Evolutionary conservation across 306 rosid genomes (phyloP), one percentile per base, ranked within the genome.

Genomic region (Lotus japonicus): DNA sequence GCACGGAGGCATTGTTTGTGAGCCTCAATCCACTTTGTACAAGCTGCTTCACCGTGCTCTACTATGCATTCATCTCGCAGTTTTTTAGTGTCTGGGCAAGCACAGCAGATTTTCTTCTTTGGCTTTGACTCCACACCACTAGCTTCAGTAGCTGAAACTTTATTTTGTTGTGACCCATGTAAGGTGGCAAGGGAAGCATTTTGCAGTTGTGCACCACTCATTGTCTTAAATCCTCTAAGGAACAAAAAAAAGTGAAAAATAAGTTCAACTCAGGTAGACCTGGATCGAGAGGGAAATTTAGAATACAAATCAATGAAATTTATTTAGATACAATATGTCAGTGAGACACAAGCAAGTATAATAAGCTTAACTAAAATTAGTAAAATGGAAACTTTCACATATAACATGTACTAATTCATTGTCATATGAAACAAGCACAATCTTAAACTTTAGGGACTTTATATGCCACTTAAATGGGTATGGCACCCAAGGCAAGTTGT

Each of bases 61-160:
- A 86, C 96, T 12, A 94, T 83, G 77, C 98, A 94, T 64, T 94
- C 97, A 71, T 90, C 98, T 49, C 97, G 75, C 55, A 90, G 72
- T 83, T 57, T 86, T 73, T 88, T 90, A 17, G 85, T 77, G 17
- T 87, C 96, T 0, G 92, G 98, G 75, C 96, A 92, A 50, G 92
- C 96, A 77, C 96, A 92, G n/a, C 98, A 92, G 12, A 89, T 87
- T 74, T 86, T 92, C 84, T 88, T 91, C 85, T 92, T 89, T 9
- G 88, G 88, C 73, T 85, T 87, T 18, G 86, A 64, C 16, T 87
- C 89, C 15, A 68, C 42, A 35, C 15, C 50, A 23, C 58, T 55
- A 13, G 73, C 44, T 11, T 13, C 50, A 23, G 63, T 55, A 13
- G 73, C 44, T 11, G 82, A 10, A 9, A 62, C 62, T 51, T 68